phyloP scores from a whole-genome alignment of 306 rosid genomes.

The Citrullus mucosospermus region DNA sequence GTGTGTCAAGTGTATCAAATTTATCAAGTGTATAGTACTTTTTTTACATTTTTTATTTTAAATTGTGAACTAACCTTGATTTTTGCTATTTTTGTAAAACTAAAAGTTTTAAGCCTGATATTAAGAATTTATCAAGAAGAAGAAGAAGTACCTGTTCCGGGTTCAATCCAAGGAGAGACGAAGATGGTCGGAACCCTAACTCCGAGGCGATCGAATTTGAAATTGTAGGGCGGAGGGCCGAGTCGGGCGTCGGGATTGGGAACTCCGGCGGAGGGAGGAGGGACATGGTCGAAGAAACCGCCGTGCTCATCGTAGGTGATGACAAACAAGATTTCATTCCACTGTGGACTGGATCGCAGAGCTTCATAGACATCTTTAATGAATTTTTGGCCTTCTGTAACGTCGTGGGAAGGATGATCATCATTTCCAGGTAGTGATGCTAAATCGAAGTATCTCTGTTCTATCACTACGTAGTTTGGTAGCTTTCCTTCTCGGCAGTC shows the following conservation, averaged over 20 bases:
- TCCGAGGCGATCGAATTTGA: slow-evolving; percentile 54
- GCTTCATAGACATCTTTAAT: slow-evolving; percentile 55
- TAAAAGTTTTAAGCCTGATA: too few species aligned
- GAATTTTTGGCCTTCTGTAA: slow-evolving; percentile 52
- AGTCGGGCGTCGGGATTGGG: slow-evolving; percentile 49
- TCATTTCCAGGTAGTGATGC: slow-evolving; percentile 37
- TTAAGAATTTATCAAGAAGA: too few species aligned
- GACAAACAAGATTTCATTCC: slow-evolving; percentile 58
- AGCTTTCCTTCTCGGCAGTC: slow-evolving; percentile 57
- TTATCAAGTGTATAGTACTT: too few species aligned
- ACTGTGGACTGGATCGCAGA: slow-evolving; percentile 56
- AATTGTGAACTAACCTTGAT: too few species aligned
- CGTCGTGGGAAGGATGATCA: slow-evolving; percentile 77
- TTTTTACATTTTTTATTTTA: too few species aligned
- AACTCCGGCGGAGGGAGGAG: slow-evolving; percentile 38
- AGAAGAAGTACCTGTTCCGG: slow-evolving; percentile 31
- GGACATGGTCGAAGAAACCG: slow-evolving; percentile 66
- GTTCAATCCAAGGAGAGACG: slow-evolving; percentile 63
- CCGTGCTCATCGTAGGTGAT: slow-evolving; percentile 74
- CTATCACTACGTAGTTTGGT: slow-evolving; percentile 68
- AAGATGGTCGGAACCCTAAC: slow-evolving; percentile 53
- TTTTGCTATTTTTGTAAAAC: too few species aligned
- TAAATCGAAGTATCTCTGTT: slow-evolving; percentile 47
- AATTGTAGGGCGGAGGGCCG: slow-evolving; percentile 40
- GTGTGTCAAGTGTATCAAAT: too few species aligned